Base-by-base conservation (phyloP, 1,284 basidiomycete species). In the Gymnopus androsaceus region DNA sequence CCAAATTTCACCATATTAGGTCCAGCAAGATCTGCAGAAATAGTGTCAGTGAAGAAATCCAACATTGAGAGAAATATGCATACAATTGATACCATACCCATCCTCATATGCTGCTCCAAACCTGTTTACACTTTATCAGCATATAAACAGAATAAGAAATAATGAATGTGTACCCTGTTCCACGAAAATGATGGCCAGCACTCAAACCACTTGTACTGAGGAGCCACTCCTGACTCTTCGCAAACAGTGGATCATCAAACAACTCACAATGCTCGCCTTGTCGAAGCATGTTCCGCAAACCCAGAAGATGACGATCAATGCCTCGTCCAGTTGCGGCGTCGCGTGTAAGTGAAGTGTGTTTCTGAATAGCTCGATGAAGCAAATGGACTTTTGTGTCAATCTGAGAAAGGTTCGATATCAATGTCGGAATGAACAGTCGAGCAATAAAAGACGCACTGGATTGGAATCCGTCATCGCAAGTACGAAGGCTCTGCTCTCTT, bases 81-180 rank as follows among this genome's bases (percentile, higher is more conserved):
- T 69, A 94, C 92, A 96, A 68, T 93, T 96, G 64, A 95, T 89
- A 2, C 94, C 94, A 76, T 95, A 96, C 5, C 94, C 94, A 75
- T 95, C 88, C 31, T 82, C 77, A 73, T 87, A 94, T 5, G 77
- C 72, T 2, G 92, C 74, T 8, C 94, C 92, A 70, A 95, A 95
- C 6, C 85, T 87, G 58, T 14, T 30, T 30, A n/a, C n/a, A 17
- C 21, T 4, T 17, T 59, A 9, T 37, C 23, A 14, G 28, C 14
- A 37, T 23, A n/a, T 27, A 3, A n/a, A 12, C 17, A 38, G 21
- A 27, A 25, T 25, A 51, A 46, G 49, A 14, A 52, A 48, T 25
- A 25, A 66, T 36, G 31, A 58, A 74, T 84, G 62, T n/a, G n/a
- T 70, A 88, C 76, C 95, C 95, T 6, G 95, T 98, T 1, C 95